Conservation (phyloP, 78 protist species). For the Dictyostelium firmibasis region DNA sequence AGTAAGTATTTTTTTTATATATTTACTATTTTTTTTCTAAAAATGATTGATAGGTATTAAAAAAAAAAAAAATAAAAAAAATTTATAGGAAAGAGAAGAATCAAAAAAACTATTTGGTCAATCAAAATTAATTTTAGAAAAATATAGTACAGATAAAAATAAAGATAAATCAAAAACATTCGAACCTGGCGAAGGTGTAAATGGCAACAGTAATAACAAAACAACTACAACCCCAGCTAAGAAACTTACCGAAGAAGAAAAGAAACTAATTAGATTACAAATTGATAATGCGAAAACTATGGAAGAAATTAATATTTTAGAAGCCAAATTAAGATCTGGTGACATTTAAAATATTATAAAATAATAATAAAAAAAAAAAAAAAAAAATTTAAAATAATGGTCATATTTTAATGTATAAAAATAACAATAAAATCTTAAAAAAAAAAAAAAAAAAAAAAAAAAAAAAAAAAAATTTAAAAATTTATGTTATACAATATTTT, state of each 20-base stretch:
- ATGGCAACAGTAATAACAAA: not conserved
- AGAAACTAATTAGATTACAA: not conserved
- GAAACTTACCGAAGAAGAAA: constrained; percentile 11
- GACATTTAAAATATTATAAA: not conserved
- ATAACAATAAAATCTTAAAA: no score
- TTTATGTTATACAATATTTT: not conserved
- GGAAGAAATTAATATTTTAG: constrained; percentile 19
- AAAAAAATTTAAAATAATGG: not conserved
- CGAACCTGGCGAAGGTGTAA: constrained; percentile 44
- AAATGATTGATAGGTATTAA: not conserved
- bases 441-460: no score
- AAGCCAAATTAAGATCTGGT: not conserved
- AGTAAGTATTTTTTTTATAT: constrained; percentile 22
- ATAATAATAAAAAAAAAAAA: not conserved
- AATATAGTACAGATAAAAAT: not conserved
- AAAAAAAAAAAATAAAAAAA: no score
- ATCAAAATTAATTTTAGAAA: not conserved
- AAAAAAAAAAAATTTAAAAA: no score
- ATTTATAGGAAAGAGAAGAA: constrained; percentile 33
- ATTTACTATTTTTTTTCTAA: not conserved
- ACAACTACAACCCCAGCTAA: not conserved
- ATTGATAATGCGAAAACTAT: constrained; percentile 19
- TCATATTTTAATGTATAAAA: no score
- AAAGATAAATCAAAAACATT: not conserved
- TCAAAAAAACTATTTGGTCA: constrained; percentile 23